These are phyloP conservation scores for Agapanthus africanus DNA, from an alignment of 106 monocot genomes.

Conservation along the genomic window DNA sequence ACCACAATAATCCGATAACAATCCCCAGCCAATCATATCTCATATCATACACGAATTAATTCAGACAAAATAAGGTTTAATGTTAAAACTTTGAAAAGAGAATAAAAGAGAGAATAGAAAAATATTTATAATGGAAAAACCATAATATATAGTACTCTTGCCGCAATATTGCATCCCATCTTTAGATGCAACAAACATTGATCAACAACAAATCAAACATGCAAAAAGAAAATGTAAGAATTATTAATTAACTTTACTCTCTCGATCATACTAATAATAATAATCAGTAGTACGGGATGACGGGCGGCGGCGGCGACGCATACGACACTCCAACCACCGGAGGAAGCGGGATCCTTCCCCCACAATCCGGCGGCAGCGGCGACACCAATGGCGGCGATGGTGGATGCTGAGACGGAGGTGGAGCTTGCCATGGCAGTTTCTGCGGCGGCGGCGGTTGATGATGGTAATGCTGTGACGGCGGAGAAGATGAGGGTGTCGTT, in stretches of 20 bases:
- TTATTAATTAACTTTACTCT: background rate
- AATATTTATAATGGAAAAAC: too few species aligned
- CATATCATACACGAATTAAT: too few species aligned
- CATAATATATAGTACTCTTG: too few species aligned
- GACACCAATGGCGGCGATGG: background rate
- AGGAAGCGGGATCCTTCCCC: conserved; percentile 12
- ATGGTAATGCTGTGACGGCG: background rate
- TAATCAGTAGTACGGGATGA: conserved; percentile 15
- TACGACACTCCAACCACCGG: conserved; percentile 10
- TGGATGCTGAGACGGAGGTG: background rate
- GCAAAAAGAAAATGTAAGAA: too few species aligned
- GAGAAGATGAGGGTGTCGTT: background rate
- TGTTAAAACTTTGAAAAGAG: too few species aligned
- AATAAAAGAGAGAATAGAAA: too few species aligned
- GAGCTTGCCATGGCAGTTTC: conserved; percentile 1
- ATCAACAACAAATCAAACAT: too few species aligned
- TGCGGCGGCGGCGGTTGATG: background rate
- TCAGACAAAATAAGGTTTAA: too few species aligned
- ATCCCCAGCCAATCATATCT: too few species aligned
- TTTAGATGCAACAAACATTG: too few species aligned
- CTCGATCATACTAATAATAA: background rate
- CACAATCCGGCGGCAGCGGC: conserved; percentile 3
- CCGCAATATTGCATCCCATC: too few species aligned
- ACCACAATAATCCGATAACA: too few species aligned
- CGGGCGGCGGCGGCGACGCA: conserved; percentile 20